Base-by-base conservation (phyloP, 768 basidiomycete genomes). In the Fibroporia radiculosa region DNA sequence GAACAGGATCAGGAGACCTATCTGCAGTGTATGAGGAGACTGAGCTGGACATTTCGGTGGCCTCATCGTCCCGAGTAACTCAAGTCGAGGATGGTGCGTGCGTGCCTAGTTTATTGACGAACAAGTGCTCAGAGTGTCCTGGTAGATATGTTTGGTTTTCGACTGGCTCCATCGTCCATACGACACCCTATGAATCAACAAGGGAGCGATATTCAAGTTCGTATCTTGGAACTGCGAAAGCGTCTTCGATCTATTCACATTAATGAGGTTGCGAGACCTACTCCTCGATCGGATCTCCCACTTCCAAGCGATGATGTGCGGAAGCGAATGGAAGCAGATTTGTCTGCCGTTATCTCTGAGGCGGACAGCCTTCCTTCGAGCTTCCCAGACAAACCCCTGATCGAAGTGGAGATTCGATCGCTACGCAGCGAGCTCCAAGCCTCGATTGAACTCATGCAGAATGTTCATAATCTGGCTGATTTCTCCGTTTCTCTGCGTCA, bases 221-320 rank as follows among this genome's bases (percentile, higher is more conserved):
- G 64, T 24, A 72, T 88, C 33, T 58, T 75, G 38, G 61, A 62
- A 1, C 64, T 85, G 22, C 72, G 83, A 44, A 82, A 73, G 54
- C 71, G 75, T 11, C 64, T 90, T 25, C 74, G 73, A 34, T 73
- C 78, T 7, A 68, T 89, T 48, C 72, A 69, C 43, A 75, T 88
- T 50, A 75, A 76, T 37, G 72, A 76, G 32, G 58, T 68, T 31
- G 70, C 73, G 14, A 70, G 70, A 19, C 75, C 81, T 4, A 61
- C 44, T 24, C 41, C 53, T 23, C 54, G 59, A 5, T 60, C 65
- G 5, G 47, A 55, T 23, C 52, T 58, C 7, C 64, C 72, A 23
- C 68, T 89, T 27, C 85, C 84, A 1, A 70, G 66, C 4, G 51
- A 66, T 45, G 72, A 71, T 3, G 69, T 76, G 32, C 68, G 69